These are phyloP conservation scores for Miscanthus sacchariflorus DNA, from an alignment of 202 grass and related monocot genomes.

Conservation along the genomic window DNA sequence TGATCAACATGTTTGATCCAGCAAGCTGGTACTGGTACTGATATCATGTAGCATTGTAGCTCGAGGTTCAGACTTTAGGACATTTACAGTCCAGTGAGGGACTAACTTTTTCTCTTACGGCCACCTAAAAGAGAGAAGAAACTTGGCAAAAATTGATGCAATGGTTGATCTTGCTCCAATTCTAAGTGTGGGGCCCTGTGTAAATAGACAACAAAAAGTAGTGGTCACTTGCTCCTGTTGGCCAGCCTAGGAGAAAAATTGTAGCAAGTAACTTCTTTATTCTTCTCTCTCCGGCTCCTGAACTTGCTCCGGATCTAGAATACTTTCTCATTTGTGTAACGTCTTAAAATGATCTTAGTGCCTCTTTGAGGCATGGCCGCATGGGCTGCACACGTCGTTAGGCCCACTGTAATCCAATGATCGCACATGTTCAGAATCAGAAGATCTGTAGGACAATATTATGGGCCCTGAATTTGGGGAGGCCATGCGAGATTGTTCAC, in stretches of 20 bases:
- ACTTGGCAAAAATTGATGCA: not conserved
- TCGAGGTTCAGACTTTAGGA: not conserved
- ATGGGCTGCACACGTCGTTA: too few relatives aligned
- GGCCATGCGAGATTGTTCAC: slow-evolving; percentile 1
- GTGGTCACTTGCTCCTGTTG: too few relatives aligned
- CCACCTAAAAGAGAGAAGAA: not conserved
- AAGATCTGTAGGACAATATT: not conserved
- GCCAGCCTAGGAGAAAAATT: too few relatives aligned
- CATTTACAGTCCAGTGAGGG: not conserved
- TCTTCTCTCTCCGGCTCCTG: not conserved
- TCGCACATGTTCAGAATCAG: not conserved
- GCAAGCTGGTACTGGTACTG: not conserved
- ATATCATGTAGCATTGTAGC: not conserved
- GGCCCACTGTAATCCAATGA: not conserved
- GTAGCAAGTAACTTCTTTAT: too few relatives aligned
- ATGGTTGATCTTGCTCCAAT: not conserved
- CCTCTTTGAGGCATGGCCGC: too few relatives aligned
- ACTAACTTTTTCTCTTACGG: not conserved
- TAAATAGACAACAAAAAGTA: too few relatives aligned
- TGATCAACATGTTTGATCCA: not conserved
- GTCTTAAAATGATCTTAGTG: too few relatives aligned
- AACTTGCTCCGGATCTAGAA: not conserved
- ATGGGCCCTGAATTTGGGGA: not conserved
- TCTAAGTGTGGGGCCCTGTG: too few relatives aligned
- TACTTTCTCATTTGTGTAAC: too few relatives aligned